These are phyloP conservation scores for Trypanosoma congolense DNA, from an alignment of 208 protist species.

Conservation along the genomic window DNA sequence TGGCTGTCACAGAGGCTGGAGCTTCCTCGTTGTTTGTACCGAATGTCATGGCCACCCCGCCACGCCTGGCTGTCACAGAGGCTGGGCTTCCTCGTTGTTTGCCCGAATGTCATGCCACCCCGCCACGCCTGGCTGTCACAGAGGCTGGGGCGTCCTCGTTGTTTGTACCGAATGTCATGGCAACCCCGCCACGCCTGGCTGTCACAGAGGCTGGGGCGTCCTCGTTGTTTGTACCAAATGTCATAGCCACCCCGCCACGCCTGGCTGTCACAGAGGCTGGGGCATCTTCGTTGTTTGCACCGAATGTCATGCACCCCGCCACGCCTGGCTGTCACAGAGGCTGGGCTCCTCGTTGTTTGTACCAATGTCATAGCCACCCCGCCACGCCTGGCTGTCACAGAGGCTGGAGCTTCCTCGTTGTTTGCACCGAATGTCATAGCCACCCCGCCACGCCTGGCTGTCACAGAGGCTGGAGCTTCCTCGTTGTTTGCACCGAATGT, in stretches of 20 bases:
- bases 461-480: slow-evolving; percentile 8
- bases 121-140: slow-evolving; percentile 1
- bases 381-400: slow-evolving; percentile 7
- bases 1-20: slow-evolving; percentile 4
- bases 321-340: slow-evolving; percentile 8
- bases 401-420: slow-evolving; percentile 11
- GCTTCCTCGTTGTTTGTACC: slow-evolving; percentile 7
- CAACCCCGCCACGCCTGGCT: slow-evolving; percentile 19
- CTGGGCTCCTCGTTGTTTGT: slow-evolving; percentile 8
- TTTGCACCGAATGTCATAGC: neutral
- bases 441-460: slow-evolving; percentile 9
- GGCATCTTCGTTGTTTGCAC: slow-evolving; percentile 2
- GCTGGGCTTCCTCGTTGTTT: neutral
- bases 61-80: neutral
- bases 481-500: slow-evolving; percentile 7
- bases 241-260: slow-evolving; percentile 38
- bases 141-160: slow-evolving; percentile 17
- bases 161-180: slow-evolving; percentile 19
- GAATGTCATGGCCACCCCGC: slow-evolving; percentile 21
- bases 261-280: slow-evolving; percentile 9
- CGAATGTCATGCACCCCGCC: slow-evolving; percentile 6
- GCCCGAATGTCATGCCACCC: neutral
- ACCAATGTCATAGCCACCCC: slow-evolving; percentile 16
- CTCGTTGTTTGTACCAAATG: slow-evolving; percentile 23
- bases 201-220: slow-evolving; percentile 11